Evolutionary conservation across 2,329 filamentous ascomycete species (phyloP), one percentile per base, ranked within the genome.

Genomic region (Conoideocrella luteorostrata): DNA sequence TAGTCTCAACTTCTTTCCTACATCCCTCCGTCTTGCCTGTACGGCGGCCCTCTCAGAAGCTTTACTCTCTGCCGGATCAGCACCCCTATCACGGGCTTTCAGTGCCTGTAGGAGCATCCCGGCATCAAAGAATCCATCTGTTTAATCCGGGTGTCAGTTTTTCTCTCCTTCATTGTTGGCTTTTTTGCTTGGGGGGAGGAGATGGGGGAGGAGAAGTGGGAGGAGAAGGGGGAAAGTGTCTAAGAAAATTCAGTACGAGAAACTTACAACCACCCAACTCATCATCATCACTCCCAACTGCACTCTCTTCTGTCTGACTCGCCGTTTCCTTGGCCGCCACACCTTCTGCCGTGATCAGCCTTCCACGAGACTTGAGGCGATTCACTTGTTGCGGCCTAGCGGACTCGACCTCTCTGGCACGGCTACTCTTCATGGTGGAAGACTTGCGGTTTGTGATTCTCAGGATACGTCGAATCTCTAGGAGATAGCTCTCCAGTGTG

Each of bases 121-220:
- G 1, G 91, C 89, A 61, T 97, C 91, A 67, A 97, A 97, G 72
- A 97, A 96, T 24, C 91, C 91, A 71, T 96, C 90, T 95, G 59
- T n/a, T 22, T n/a, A n/a, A n/a, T n/a, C n/a, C n/a, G n/a, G n/a
- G n/a, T n/a, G n/a, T n/a, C n/a, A n/a, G n/a, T n/a, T n/a, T n/a
- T n/a, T n/a, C n/a, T n/a, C n/a, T n/a, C n/a, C n/a, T n/a, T n/a
- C n/a, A n/a, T n/a, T n/a, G n/a, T n/a, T n/a, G n/a, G n/a, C n/a
- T n/a, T n/a, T n/a, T n/a, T n/a, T n/a, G n/a, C n/a, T n/a, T n/a
- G n/a, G n/a, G n/a, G n/a, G n/a, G n/a, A n/a, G n/a, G n/a, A n/a
- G n/a, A n/a, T n/a, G n/a, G n/a, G n/a, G n/a, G n/a, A n/a, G n/a
- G n/a, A n/a, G n/a, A n/a, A n/a, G n/a, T n/a, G n/a, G n/a, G n/a